Percentiles rank a stretch among this genome's conserved stretches.
These are phyloP conservation scores for Erysimum pusillum DNA, from an alignment of 441 rosid species.

Conservation along the genomic window DNA sequence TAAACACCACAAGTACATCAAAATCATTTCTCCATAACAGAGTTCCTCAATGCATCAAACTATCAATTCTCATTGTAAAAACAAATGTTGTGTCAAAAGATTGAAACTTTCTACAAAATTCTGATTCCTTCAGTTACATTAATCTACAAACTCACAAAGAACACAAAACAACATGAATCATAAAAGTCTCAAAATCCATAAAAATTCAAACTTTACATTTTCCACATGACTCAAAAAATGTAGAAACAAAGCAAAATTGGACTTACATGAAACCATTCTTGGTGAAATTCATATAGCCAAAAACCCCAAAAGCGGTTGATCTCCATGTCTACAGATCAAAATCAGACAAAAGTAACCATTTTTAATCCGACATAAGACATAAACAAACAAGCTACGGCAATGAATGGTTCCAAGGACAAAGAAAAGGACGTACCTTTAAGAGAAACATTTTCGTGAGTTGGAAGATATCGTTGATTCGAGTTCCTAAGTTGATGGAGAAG, in stretches of 20 bases:
- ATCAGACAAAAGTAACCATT: neutral
- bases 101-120: neutral
- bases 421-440: constrained; percentile 55
- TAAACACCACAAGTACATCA: neutral
- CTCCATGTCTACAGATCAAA: constrained; percentile 70
- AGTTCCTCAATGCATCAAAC: neutral
- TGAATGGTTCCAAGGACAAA: neutral
- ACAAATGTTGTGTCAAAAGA: neutral
- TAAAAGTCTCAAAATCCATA: neutral
- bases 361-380: constrained; percentile 5
- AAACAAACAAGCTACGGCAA: neutral
- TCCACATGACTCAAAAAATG: too few species aligned
- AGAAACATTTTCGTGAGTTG: constrained; percentile 60
- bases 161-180: neutral
- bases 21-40: neutral
- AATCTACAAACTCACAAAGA: neutral
- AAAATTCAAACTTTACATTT: neutral
- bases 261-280: constrained; percentile 80
- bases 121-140: neutral
- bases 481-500: constrained; percentile 6
- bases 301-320: constrained; percentile 73
- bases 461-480: neutral
- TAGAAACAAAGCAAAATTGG: neutral
- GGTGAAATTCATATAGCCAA: constrained; percentile 85
- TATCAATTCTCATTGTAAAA: neutral